Evolutionary conservation across 352 stramenopile species (phyloP).

Genomic region (Phytopythium vexans): DNA sequence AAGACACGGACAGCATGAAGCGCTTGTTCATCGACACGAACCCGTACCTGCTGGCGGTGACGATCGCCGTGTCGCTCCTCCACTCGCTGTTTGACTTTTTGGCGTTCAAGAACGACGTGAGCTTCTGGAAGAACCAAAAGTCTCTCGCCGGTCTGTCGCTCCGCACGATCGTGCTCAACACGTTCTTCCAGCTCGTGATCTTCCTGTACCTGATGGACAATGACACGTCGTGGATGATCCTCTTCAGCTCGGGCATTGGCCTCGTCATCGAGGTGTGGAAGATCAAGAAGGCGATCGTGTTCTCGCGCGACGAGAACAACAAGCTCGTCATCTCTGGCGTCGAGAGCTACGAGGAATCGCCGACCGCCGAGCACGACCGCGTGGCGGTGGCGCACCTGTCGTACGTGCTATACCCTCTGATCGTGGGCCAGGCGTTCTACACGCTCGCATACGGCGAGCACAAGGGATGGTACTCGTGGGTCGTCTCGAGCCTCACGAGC

Average conservation of each 20-base stretch:
- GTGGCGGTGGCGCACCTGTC: slow-evolving; percentile 81
- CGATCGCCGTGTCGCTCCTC: slow-evolving; percentile 92
- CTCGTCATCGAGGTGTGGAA: slow-evolving; percentile 92
- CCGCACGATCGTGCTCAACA: slow-evolving; percentile 93
- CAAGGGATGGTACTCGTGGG: slow-evolving; percentile 97
- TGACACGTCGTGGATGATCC: slow-evolving; percentile 96
- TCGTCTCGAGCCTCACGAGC: slow-evolving; percentile 94
- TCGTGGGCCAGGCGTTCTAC: slow-evolving; percentile 94
- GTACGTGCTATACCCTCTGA: slow-evolving; percentile 83
- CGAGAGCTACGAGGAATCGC: slow-evolving; percentile 79
- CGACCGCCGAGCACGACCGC: slow-evolving; percentile 81
- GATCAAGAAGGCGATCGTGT: slow-evolving; percentile 90
- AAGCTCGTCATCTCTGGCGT: slow-evolving; percentile 80
- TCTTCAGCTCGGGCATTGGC: slow-evolving; percentile 75
- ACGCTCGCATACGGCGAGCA: slow-evolving; percentile 93
- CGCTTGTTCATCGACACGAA: slow-evolving; percentile 98
- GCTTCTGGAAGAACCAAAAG: slow-evolving; percentile 98
- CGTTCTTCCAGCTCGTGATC: slow-evolving; percentile 97
- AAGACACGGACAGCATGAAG: slow-evolving; percentile 92
- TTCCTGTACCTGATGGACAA: slow-evolving; percentile 98
- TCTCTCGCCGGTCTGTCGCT: slow-evolving; percentile 94
- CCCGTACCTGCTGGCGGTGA: slow-evolving; percentile 94
- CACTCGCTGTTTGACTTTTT: slow-evolving; percentile 99
- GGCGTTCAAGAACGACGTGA: slow-evolving; percentile 99
- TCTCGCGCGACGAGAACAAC: slow-evolving; percentile 78